Conservation (phyloP, 129 eudicot species). For the Deinandra increscens region DNA sequence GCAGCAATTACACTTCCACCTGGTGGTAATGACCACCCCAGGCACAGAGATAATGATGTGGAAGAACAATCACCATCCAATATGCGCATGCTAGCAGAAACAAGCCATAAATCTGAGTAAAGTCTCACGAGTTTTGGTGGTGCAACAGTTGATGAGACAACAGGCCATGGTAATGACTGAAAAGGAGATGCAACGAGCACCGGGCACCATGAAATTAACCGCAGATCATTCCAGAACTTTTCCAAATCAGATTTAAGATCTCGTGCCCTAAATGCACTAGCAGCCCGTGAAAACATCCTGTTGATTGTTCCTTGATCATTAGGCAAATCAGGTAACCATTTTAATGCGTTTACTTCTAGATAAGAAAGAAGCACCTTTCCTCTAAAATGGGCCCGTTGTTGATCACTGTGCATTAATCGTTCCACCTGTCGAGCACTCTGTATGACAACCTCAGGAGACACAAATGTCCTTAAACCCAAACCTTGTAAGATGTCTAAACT, state of each 20-base stretch:
- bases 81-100: conserved; percentile 96
- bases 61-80: conserved; percentile 95
- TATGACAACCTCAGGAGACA: conserved; percentile 71
- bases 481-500: conserved; percentile 76
- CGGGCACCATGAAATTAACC: conserved; percentile 91
- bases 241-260: conserved; percentile 72
- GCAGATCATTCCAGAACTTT: conserved; percentile 88
- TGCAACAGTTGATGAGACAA: conserved; percentile 76
- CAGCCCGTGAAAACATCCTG: conserved; percentile 77
- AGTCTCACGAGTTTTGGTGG: conserved; percentile 94
- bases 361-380: conserved; percentile 89
- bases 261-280: conserved; percentile 73
- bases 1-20: conserved; percentile 98
- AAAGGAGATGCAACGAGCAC: conserved; percentile 80
- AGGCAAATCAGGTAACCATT: conserved; percentile 63
- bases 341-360: conserved; percentile 85
- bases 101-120: conserved; percentile 84
- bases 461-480: conserved; percentile 86
- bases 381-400: conserved; percentile 65
- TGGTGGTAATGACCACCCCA: conserved; percentile 94
- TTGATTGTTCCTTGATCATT: conserved; percentile 60
- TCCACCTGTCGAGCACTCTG: conserved; percentile 87
- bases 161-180: conserved; percentile 91
- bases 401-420: conserved; percentile 57
- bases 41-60: conserved; percentile 65